A percentile compares a stretch with the other conserved stretches of the same genome.
Evolutionary conservation across 805 yeast species (phyloP).

Genomic region (Wickerhamomyces rabaulensis): DNA sequence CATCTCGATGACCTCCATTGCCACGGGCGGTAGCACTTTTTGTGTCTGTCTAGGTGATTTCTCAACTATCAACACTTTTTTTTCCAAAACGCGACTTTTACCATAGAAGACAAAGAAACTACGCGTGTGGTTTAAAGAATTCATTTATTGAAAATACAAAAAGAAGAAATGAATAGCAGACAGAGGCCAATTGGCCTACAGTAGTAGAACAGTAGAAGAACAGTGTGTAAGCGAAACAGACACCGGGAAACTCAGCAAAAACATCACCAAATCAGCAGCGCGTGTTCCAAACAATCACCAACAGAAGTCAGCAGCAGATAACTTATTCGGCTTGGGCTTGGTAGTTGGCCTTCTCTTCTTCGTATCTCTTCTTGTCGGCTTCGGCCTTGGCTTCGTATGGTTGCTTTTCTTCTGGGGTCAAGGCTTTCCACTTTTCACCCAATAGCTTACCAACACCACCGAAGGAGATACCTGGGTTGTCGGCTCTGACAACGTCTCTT

Average conservation of each 20-base stretch:
- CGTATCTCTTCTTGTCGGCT: constrained; percentile 96
- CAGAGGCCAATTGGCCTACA: no score
- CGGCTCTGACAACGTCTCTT: constrained; percentile 93
- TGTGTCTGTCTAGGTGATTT: no score
- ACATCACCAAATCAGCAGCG: neutral
- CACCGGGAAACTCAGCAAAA: neutral
- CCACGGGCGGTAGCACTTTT: no score
- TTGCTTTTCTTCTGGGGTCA: constrained; percentile 72
- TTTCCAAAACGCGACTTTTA: no score
- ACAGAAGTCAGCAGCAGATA: no score
- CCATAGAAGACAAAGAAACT: no score
- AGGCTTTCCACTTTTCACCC: constrained; percentile 96
- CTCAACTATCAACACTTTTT: no score
- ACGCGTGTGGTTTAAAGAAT: neutral
- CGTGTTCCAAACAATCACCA: no score
- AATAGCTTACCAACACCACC: constrained; percentile 93
- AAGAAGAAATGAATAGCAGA: neutral
- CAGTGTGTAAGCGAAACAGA: neutral
- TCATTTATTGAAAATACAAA: neutral
- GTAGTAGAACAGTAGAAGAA: neutral
- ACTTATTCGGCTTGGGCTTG: constrained; percentile 7
- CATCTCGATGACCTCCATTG: neutral
- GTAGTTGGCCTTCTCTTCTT: constrained; percentile 89
- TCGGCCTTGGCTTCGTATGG: constrained; percentile 94
- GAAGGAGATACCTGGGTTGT: constrained; percentile 92